These are phyloP conservation scores for Steccherinum ochraceum DNA, from an alignment of 768 basidiomycete species.

Conservation along the genomic window DNA sequence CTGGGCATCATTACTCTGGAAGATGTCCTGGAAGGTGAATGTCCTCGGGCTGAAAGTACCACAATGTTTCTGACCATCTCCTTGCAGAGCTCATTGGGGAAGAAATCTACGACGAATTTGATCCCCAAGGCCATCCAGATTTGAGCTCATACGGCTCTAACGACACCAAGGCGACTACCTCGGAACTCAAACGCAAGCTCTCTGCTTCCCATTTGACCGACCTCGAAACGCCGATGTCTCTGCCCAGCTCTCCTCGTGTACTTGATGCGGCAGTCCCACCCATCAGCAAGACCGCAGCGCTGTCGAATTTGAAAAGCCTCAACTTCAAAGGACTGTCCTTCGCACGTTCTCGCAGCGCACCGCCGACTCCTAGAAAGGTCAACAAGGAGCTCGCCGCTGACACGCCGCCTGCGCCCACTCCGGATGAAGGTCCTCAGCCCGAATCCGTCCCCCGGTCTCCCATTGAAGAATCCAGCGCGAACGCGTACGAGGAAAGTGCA, in stretches of 20 bases:
- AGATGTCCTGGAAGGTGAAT: constrained; percentile 80
- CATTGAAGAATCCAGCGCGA: neutral
- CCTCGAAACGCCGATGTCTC: neutral
- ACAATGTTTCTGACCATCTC: neutral
- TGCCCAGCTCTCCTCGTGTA: too few species aligned
- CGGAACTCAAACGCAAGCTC: constrained; percentile 10
- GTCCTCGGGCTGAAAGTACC: neutral
- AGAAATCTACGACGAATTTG: constrained; percentile 91
- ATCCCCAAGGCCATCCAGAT: constrained; percentile 51
- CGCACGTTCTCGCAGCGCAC: constrained; percentile 19
- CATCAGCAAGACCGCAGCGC: constrained; percentile 15
- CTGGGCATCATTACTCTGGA: constrained; percentile 91
- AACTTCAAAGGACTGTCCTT: constrained; percentile 19
- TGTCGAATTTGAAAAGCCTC: constrained; percentile 15
- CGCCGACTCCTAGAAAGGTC: constrained; percentile 17
- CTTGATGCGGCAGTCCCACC: neutral
- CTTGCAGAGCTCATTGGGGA: constrained; percentile 79
- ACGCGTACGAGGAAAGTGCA: too few species aligned
- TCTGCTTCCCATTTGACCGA: constrained; percentile 16
- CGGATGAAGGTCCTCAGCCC: neutral
- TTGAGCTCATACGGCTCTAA: constrained; percentile 16
- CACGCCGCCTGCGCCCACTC: neutral
- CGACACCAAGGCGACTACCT: constrained; percentile 10
- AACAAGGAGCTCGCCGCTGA: neutral
- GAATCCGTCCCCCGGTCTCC: neutral